Conservation (phyloP, 441 rosid genomes). For the Arabidopsis lyrata region DNA sequence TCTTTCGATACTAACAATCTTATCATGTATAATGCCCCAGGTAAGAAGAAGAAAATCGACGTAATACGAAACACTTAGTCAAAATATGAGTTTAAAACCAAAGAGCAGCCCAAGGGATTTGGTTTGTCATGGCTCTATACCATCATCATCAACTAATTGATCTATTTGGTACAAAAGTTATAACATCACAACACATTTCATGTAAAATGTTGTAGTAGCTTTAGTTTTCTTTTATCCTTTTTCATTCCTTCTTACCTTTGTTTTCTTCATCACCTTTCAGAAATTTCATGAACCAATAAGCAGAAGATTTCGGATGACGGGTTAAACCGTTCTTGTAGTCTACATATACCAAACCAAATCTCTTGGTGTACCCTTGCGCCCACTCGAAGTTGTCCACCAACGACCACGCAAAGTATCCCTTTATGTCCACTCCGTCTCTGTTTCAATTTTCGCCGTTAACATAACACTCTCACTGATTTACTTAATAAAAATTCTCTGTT, state of each 20-base stretch:
- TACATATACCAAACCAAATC: conserved; percentile 82
- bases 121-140: conserved; percentile 25
- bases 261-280: conserved; percentile 58
- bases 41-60: too few relatives aligned
- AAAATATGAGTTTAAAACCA: conserved; percentile 21
- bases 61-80: neutral
- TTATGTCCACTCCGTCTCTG: conserved; percentile 86
- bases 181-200: conserved; percentile 18
- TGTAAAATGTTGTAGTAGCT: conserved; percentile 8
- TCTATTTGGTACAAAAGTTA: conserved; percentile 36
- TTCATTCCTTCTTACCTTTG: conserved; percentile 55
- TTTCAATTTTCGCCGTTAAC: neutral
- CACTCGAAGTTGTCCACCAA: conserved; percentile 89
- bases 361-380: conserved; percentile 88
- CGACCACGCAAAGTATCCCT: conserved; percentile 94
- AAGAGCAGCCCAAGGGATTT: conserved; percentile 13
- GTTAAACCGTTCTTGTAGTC: conserved; percentile 80
- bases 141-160: conserved; percentile 1
- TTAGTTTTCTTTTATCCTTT: conserved; percentile 1
- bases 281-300: conserved; percentile 80
- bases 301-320: conserved; percentile 87
- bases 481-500: neutral
- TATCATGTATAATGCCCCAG: too few relatives aligned
- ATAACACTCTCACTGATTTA: conserved; percentile 7
- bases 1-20: too few relatives aligned